These are phyloP conservation scores for Citrus inodora DNA, from an alignment of 345 rosid species.

Conservation along the genomic window DNA sequence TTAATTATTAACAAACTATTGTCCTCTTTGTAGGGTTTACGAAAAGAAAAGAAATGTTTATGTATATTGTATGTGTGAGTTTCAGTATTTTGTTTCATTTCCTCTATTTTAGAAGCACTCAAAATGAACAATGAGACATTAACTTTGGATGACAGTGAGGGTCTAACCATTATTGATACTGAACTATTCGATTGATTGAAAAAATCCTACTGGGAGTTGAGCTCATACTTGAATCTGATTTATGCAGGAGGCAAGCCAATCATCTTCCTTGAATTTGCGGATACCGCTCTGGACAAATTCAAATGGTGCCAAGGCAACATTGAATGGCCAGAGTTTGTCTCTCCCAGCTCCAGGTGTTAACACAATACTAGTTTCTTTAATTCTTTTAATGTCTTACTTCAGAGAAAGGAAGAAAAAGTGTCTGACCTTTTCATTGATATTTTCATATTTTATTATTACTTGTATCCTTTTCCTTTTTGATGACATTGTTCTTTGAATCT, in stretches of 20 bases:
- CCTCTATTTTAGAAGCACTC: neutral
- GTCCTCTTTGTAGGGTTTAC: neutral
- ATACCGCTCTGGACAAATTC: conserved; percentile 70
- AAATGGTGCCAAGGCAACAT: conserved; percentile 50
- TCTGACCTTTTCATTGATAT: neutral
- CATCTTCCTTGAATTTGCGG: conserved; percentile 66
- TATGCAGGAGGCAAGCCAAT: conserved; percentile 41
- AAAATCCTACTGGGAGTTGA: neutral
- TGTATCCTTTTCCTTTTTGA: neutral
- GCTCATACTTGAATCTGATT: neutral
- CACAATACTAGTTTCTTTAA: neutral
- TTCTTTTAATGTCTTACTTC: neutral
- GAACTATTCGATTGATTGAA: neutral
- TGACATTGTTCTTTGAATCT: too few relatives aligned
- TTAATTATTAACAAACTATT: too few relatives aligned
- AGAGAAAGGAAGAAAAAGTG: neutral
- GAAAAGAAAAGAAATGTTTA: too few relatives aligned
- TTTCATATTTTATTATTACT: neutral
- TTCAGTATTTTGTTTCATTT: neutral
- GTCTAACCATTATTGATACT: neutral
- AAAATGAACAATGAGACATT: neutral
- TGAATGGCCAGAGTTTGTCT: conserved; percentile 49
- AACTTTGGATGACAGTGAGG: neutral
- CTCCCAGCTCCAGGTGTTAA: conserved; percentile 64
- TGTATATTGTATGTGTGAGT: neutral